A percentile compares a stretch with the other conserved stretches of the same genome.
Evolutionary conservation across 768 basidiomycete species (phyloP).

Genomic region (Lentinula sp.): DNA sequence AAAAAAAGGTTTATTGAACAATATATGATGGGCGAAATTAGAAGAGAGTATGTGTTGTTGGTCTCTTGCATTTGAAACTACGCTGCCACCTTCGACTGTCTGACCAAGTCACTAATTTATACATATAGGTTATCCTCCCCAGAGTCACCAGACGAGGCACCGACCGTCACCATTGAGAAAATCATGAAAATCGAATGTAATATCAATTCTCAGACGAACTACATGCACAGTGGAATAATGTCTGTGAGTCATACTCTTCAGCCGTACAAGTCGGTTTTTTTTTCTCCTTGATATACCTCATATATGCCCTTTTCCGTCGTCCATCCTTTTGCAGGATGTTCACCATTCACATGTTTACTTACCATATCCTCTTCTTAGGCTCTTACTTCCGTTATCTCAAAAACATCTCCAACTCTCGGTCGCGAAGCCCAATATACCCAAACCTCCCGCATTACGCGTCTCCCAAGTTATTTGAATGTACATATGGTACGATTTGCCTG

Average conservation of each 20-base stretch:
- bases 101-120: neutral
- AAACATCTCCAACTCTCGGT: conserved; percentile 72
- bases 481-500: conserved; percentile 98
- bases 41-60: conserved; percentile 46
- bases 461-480: conserved; percentile 81
- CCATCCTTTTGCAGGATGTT: neutral
- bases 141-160: conserved; percentile 75
- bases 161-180: conserved; percentile 57
- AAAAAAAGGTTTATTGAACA: conserved; percentile 69
- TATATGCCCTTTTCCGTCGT: neutral
- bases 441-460: conserved; percentile 71
- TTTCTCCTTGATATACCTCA: neutral
- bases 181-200: conserved; percentile 92
- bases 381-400: conserved; percentile 82
- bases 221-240: conserved; percentile 79
- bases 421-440: conserved; percentile 80
- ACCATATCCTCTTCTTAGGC: conserved; percentile 38
- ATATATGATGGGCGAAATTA: conserved; percentile 74
- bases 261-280: too few species aligned
- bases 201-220: conserved; percentile 82
- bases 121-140: conserved; percentile 15
- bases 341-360: too few species aligned
- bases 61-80: neutral
- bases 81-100: neutral
- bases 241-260: conserved; percentile 39